Percentiles rank a stretch among this genome's conserved stretches.
Evolutionary conservation across 768 basidiomycete genomes (phyloP).

Genomic region (Ramaria sp.): DNA sequence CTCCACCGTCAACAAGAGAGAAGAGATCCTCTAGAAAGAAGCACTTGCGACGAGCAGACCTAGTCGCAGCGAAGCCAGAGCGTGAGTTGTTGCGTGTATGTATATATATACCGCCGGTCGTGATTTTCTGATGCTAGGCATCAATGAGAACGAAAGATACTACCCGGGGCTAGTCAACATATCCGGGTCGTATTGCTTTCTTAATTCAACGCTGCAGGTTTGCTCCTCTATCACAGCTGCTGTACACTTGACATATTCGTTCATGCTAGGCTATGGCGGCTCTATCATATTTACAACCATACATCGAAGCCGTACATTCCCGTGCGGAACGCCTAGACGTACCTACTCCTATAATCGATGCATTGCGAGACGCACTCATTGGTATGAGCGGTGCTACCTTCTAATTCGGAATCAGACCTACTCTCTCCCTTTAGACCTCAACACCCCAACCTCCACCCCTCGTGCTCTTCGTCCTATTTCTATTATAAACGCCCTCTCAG

Average conservation of each 20-base stretch:
- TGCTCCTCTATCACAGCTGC: conserved; percentile 13
- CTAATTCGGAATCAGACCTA: conserved; percentile 1
- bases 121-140: background rate
- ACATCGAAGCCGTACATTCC: conserved; percentile 64
- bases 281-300: conserved; percentile 66
- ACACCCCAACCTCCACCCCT: conserved; percentile 46
- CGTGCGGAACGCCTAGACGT: conserved; percentile 74
- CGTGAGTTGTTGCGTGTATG: background rate
- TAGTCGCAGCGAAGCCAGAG: conserved; percentile 25
- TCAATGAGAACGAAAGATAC: conserved; percentile 26
- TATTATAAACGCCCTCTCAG: conserved; percentile 60
- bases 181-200: conserved; percentile 94
- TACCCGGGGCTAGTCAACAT: conserved; percentile 93
- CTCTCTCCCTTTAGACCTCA: conserved; percentile 40
- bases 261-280: conserved; percentile 78
- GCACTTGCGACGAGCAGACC: conserved; percentile 39
- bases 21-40: conserved; percentile 38
- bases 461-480: conserved; percentile 58
- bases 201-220: conserved; percentile 93
- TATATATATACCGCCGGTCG: background rate
- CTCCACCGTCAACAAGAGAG: conserved; percentile 18
- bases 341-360: conserved; percentile 78
- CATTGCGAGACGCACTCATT: conserved; percentile 58
- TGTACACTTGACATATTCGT: background rate
- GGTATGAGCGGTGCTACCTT: conserved; percentile 30